These are phyloP conservation scores for Quercus dentata DNA, from an alignment of 306 rosid genomes.

Conservation along the genomic window DNA sequence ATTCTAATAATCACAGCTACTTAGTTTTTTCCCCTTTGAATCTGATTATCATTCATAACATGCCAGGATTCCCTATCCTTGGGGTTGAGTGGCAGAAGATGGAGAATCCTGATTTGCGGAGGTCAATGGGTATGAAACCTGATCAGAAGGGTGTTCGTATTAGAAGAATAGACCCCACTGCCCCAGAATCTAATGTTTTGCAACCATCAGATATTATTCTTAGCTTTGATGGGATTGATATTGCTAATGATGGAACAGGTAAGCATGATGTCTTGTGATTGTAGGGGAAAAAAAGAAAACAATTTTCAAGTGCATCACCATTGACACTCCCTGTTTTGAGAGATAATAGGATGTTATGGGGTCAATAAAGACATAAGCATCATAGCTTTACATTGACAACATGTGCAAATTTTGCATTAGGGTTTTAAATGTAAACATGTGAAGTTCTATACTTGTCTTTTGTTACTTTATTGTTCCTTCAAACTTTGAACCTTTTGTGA, in stretches of 20 bases:
- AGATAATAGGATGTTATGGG: not conserved
- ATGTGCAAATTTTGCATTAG: not conserved
- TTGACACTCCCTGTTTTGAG: not conserved
- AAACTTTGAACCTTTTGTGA: not conserved
- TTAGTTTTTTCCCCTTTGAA: not conserved
- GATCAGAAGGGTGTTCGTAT: conserved; percentile 97
- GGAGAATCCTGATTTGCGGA: conserved; percentile 96
- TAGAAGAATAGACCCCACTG: conserved; percentile 90
- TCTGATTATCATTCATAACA: conserved; percentile 2
- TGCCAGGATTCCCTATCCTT: conserved; percentile 87
- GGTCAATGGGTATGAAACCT: conserved; percentile 72
- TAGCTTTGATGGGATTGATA: conserved; percentile 85
- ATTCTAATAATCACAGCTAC: not conserved
- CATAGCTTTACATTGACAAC: not conserved
- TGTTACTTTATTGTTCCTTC: not conserved
- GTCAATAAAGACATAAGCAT: no score
- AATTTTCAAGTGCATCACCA: not conserved
- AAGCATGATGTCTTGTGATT: conserved; percentile 1
- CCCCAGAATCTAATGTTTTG: conserved; percentile 73
- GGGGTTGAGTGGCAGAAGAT: conserved; percentile 99
- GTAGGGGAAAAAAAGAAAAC: not conserved
- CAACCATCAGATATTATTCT: conserved; percentile 94
- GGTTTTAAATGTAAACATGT: not conserved
- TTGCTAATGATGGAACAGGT: conserved; percentile 99
- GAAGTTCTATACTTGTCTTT: not conserved